Evolutionary conservation across 495 filamentous ascomycete species (phyloP).

Genomic region (Geopyxis carbonaria): DNA sequence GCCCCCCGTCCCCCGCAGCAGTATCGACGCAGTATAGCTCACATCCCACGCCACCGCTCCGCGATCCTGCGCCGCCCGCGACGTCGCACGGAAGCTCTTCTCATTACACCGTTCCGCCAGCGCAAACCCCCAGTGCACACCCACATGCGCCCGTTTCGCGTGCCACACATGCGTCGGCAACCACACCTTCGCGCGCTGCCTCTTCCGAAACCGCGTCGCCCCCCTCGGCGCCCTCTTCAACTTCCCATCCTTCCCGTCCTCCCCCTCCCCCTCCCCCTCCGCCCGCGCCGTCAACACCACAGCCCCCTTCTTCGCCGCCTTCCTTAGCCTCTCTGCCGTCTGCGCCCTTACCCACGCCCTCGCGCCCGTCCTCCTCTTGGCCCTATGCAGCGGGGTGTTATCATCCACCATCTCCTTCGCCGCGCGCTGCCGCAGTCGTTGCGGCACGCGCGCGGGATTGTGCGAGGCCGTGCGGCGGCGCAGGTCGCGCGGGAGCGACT

Average conservation of each 20-base stretch:
- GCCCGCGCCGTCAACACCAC: too few relatives aligned
- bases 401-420: slow-evolving; percentile 74
- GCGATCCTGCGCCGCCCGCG: slow-evolving; percentile 50
- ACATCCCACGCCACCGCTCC: slow-evolving; percentile 74
- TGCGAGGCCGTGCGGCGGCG: slow-evolving; percentile 80
- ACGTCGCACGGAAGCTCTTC: slow-evolving; percentile 76
- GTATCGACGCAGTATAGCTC: slow-evolving; percentile 84
- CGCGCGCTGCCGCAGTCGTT: slow-evolving; percentile 50
- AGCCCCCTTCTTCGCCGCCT: slow-evolving; percentile 41
- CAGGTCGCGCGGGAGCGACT: slow-evolving; percentile 69
- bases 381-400: slow-evolving; percentile 70
- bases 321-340: slow-evolving; percentile 54
- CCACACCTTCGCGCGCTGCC: slow-evolving; percentile 82
- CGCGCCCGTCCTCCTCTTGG: slow-evolving; percentile 48
- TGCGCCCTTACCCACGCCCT: slow-evolving; percentile 61
- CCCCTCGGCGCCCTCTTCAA: slow-evolving; percentile 49
- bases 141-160: slow-evolving; percentile 81
- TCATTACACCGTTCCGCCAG: slow-evolving; percentile 68
- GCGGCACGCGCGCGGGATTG: slow-evolving; percentile 84
- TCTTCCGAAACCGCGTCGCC: slow-evolving; percentile 60
- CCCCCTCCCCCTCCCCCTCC: slow-evolving; percentile 25
- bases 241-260: slow-evolving; percentile 28
- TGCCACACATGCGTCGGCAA: slow-evolving; percentile 89
- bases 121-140: slow-evolving; percentile 73
- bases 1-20: slow-evolving; percentile 48